Evolutionary conservation across 495 filamentous ascomycete species (phyloP), one percentile per base, ranked within the genome.

Genomic region (Zalerion maritima): DNA sequence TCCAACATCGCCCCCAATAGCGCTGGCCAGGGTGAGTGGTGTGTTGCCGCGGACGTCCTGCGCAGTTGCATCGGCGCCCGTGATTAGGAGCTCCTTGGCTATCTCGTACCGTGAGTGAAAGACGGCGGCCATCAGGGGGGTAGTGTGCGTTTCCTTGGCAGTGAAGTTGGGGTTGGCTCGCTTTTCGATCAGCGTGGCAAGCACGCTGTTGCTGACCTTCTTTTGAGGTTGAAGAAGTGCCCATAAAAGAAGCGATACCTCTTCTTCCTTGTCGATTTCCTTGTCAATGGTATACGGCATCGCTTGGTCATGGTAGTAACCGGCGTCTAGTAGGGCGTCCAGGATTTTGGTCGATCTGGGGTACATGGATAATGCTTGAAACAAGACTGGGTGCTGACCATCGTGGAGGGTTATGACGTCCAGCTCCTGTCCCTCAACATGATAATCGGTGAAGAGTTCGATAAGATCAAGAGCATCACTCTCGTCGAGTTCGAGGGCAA

Each of bases 101-200:
- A 66, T 38, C 18, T 66, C 61, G 3, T 45, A 51, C 1, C 61
- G 57, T 6, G 47, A 47, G 24, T 36, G 35, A 27, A 50, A 47
- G 34, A 66, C 56, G 1, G 60, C 61, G 8, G 61, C 21, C 61
- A 66, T 66, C 5, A 66, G 44, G 0, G 61, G 60, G 5, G 61
- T 66, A 6, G 43, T 47, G 15, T 54, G 59, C 6, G 60, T 60
- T 4, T 53, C 3, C 4, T 42, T 32, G 1, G 57, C 57, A 45
- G 57, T 55, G 25, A 51, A 53, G 31, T 66, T 64, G 28, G 62
- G 50, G 23, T 64, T 66, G 24, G 61, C 57, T 40, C 55, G 52
- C 1, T 50, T 44, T 12, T 55, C 35, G 7, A 64, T 48, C 11
- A 66, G 32, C 10, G 61, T 38, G 26, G 55, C 44, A 17, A 66